Evolutionary conservation across 2,329 filamentous ascomycete species (phyloP).

Genomic region (Exophiala spinifera): DNA sequence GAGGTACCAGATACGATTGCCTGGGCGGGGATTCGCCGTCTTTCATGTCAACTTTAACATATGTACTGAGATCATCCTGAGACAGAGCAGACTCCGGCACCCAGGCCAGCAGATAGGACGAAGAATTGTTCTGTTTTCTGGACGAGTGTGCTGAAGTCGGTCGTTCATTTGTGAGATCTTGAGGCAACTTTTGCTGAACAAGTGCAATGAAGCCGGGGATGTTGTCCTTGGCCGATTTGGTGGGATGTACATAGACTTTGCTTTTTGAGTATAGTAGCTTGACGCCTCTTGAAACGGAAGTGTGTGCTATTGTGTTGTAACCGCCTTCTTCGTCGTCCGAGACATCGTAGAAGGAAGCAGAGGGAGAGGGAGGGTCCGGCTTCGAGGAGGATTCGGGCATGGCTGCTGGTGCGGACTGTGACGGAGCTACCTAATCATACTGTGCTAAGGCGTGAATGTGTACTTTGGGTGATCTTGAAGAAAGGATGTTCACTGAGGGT

Average conservation of each 20-base stretch:
- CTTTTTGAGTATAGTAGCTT: slow-evolving; percentile 95
- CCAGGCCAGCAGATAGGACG: slow-evolving; percentile 85
- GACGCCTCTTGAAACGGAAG: slow-evolving; percentile 73
- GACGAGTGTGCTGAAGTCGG: slow-evolving; percentile 45
- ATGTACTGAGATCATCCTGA: slow-evolving; percentile 73
- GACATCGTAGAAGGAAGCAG: slow-evolving; percentile 88
- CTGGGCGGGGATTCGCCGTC: slow-evolving; percentile 76
- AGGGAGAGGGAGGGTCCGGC: slow-evolving; percentile 60
- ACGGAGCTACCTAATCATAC: not conserved
- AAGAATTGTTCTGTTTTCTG: slow-evolving; percentile 45
- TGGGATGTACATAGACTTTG: slow-evolving; percentile 98
- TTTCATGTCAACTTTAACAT: slow-evolving; percentile 90
- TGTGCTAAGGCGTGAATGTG: not conserved
- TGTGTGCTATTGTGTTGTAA: slow-evolving; percentile 89
- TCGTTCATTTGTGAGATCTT: slow-evolving; percentile 30
- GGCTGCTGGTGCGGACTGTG: not conserved
- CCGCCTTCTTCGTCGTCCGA: slow-evolving; percentile 95
- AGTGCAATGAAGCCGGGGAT: slow-evolving; percentile 91
- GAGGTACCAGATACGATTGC: slow-evolving; percentile 86
- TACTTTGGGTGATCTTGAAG: not conserved
- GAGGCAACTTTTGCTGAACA: slow-evolving; percentile 71
- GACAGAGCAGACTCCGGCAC: slow-evolving; percentile 85
- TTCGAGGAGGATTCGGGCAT: slow-evolving; percentile 17
- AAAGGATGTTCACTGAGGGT: not conserved
- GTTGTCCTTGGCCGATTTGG: slow-evolving; percentile 90